Base-by-base conservation (phyloP, 257 asterid species). In the Cruciata laevipes region DNA sequence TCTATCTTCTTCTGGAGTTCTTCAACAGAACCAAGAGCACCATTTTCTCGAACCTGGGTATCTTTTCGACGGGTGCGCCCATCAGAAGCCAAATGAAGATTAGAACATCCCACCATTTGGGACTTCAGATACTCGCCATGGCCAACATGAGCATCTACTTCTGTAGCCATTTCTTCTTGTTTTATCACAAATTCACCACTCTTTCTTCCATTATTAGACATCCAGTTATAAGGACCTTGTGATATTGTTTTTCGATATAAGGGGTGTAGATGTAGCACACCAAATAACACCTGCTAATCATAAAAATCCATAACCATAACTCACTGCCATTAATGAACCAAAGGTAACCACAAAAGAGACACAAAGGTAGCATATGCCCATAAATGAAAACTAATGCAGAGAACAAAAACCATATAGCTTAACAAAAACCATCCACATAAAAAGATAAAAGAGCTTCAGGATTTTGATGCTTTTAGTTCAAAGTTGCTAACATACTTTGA, bases 91-190 rank as follows among this genome's bases (percentile, higher is more conserved):
- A 65, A 65, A 63, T 63, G 51, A 71, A 67, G 70, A 74, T 73
- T 79, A 80, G 81, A 80, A 71, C 89, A 73, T 38, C 80, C 94
- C 76, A 69, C 84, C 69, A 80, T 83, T 79, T 87, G 96, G 78
- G 93, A 84, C 74, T 84, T 88, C 87, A 90, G 73, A 77, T 84
- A 94, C 69, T 85, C 96, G 79, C 13, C 32, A 73, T 65, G 76
- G 69, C 70, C 69, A 60, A 81, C 77, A 79, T 62, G 69, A 75
- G 86, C 38, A 75, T 71, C 77, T 78, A 84, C 30, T 9, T 66
- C 63, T 33, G 21, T 37, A 53, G 56, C 81, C 70, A 83, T 83
- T 64, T 71, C 66, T 55, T 55, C 74, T 40, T 63, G 84, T 74
- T 76, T 78, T 58, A 75, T 91, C 56, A 49, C 74, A 65, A 64